phyloP scores from a whole-genome alignment of 768 basidiomycete genomes.

The Zangia roseola region DNA sequence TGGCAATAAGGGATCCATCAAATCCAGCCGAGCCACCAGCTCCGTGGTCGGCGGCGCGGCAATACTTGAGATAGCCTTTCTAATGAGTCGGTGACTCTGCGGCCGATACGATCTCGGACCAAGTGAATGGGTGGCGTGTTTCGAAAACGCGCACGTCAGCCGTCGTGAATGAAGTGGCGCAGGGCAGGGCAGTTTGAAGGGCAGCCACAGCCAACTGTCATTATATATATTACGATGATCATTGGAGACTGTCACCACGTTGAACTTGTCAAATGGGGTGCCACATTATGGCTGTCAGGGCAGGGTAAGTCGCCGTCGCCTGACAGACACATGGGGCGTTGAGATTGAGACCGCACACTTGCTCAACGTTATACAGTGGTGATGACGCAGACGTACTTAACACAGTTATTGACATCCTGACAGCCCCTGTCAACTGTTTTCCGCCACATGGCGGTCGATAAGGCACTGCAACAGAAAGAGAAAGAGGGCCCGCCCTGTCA shows the following conservation, averaged over 20 bases:
- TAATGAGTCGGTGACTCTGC: conserved; percentile 20
- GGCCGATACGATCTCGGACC: conserved; percentile 16
- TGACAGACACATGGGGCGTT: too few relatives aligned
- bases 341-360: too few relatives aligned
- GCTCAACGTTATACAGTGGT: too few relatives aligned
- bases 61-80: conserved; percentile 11
- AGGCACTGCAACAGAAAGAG: conserved; percentile 15
- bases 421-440: conserved; percentile 9
- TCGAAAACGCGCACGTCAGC: conserved; percentile 11
- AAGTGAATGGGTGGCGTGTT: conserved; percentile 17
- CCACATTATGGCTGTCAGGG: too few relatives aligned
- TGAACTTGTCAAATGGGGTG: conserved; percentile 3
- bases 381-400: too few relatives aligned
- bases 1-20: conserved; percentile 1
- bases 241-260: conserved; percentile 2
- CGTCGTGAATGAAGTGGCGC: conserved; percentile 17
- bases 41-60: conserved; percentile 25
- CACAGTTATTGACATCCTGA: background rate
- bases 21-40: background rate
- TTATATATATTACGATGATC: conserved; percentile 7
- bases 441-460: conserved; percentile 12
- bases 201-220: too few relatives aligned
- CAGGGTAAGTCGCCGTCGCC: too few relatives aligned
- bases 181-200: background rate
- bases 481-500: background rate